Evolutionary conservation across 2,329 filamentous ascomycete genomes (phyloP), one percentile per base, ranked within the genome.

Genomic region (Fusarium incarnatum): DNA sequence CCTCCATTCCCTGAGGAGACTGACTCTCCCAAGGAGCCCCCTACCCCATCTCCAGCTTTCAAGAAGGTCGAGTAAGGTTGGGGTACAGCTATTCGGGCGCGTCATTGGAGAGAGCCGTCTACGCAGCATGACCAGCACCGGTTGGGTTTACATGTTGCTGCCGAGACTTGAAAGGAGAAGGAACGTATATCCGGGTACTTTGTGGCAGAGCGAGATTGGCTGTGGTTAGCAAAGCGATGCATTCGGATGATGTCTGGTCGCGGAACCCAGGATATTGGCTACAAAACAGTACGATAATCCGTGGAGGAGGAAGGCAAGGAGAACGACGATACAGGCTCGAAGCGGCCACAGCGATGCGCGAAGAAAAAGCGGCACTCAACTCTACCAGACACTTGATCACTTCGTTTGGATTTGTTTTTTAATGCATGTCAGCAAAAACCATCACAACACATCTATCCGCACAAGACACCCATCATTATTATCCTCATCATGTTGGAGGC

Each of bases 1-100:
- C 85, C 88, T 32, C 87, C 87, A 41, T 84, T 86, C 64, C 84
- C 84, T 23, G 77, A 79, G 42, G 82, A 81, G 72, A 82, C 84
- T 25, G 83, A 84, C 64, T 77, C 75, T 25, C 77, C 79, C 15
- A 77, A 78, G 56, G 79, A 79, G 16, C 61, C 60, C 8, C 78
- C 80, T 40, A 60, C 80, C 16, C 81, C 82, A 5, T 75, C 80
- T 47, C 80, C 82, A 28, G 81, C 81, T 10, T 83, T 82, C 67
- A 74, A 74, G 68, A 71, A 73, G 54, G 57, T 78, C 52, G 67
- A 76, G 34, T 67, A 74, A 68, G 58, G 56, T 60, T 60, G 60
- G 68, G 27, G 55, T 44, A 42, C 34, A 37, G 50, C 30, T 47
- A 53, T 53, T 20, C 46, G 53, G 44, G 58, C 55, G 37, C 22